phyloP scores from a whole-genome alignment of 2,329 filamentous ascomycete genomes.

The Penicillium oxalicum region DNA sequence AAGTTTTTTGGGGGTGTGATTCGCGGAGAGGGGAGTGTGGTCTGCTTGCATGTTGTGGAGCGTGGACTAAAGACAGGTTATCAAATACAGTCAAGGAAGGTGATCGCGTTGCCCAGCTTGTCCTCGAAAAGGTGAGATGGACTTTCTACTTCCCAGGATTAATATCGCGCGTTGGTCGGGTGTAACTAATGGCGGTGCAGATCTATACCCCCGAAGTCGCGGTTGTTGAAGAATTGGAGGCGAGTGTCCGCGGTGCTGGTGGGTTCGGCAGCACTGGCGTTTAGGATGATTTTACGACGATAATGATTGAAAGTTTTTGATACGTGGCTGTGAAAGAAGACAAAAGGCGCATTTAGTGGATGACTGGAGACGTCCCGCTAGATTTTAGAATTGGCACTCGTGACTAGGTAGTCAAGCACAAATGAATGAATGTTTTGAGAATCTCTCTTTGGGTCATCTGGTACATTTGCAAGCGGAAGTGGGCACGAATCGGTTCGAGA shows the following conservation, averaged over 20 bases:
- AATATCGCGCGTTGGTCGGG: not conserved
- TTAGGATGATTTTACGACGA: slow-evolving; percentile 7
- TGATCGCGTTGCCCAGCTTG: slow-evolving; percentile 87
- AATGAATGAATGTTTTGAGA: no score
- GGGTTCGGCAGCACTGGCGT: slow-evolving; percentile 84
- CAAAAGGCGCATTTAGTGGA: not conserved
- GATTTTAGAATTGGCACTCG: no score
- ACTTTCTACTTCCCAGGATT: not conserved
- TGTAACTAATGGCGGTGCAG: slow-evolving; percentile 27
- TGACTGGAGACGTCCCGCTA: no score
- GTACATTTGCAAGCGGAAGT: no score
- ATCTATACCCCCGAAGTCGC: slow-evolving; percentile 89
- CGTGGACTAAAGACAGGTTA: slow-evolving; percentile 18
- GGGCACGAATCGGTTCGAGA: no score
- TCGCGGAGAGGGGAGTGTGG: not conserved
- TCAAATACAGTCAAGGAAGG: slow-evolving; percentile 61
- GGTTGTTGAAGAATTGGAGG: slow-evolving; percentile 82
- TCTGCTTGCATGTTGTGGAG: not conserved
- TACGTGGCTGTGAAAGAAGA: not conserved
- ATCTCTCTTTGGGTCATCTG: no score
- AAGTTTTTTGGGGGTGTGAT: slow-evolving; percentile 5
- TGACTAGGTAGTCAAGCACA: no score
- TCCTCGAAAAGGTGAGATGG: slow-evolving; percentile 67
- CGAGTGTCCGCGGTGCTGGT: slow-evolving; percentile 82
- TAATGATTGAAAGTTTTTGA: not conserved